Evolutionary conservation across 192 early-diverging fungal genomes (phyloP), one percentile per base, ranked within the genome.

Genomic region (Dissophora ornata): DNA sequence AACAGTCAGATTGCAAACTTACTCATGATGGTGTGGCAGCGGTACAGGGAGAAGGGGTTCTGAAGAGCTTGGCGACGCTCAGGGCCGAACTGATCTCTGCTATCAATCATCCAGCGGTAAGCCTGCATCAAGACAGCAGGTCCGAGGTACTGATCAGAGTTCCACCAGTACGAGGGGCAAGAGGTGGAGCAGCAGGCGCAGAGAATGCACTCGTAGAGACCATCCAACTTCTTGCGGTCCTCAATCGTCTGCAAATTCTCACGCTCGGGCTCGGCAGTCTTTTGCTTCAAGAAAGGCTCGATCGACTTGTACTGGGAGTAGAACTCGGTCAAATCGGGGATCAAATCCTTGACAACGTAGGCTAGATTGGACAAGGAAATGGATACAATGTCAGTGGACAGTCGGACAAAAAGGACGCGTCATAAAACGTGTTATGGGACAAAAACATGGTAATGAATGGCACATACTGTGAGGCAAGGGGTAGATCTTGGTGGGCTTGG

Each of bases 11-110:
- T 38, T 13, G 36, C 36, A 38, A 38, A 45, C 57, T 33, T 69
- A 69, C 67, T 96, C 97, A 97, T 97, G 80, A 98, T 98, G 59
- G 97, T 97, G 86, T 98, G 97, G 91, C 97, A 98, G 48, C 95
- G 92, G 88, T 97, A 98, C 6, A 97, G 90, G n/a, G 94, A 94
- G 90, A 96, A 97, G 30, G 93, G 86, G 81, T 97, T 95, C 79
- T 98, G 96, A 71, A 98, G 84, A 44, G 89, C 87, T 54, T 87
- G 87, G 62, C 95, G 89, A 65, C 97, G 90, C 79, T 97, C 92
- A 57, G 77, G 54, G 34, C 92, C 90, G 71, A 91, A 93, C 74
- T 98, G 93, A 83, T 98, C 97, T 79, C 97, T 93, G 45, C 91
- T 93, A 82, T 98, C 97, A 59, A 90, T 89, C 93, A 98, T 98